A percentile compares a stretch with the other conserved stretches of the same genome.
phyloP scores from a whole-genome alignment of 2,329 filamentous ascomycete species.

The Whalleya microplaca region DNA sequence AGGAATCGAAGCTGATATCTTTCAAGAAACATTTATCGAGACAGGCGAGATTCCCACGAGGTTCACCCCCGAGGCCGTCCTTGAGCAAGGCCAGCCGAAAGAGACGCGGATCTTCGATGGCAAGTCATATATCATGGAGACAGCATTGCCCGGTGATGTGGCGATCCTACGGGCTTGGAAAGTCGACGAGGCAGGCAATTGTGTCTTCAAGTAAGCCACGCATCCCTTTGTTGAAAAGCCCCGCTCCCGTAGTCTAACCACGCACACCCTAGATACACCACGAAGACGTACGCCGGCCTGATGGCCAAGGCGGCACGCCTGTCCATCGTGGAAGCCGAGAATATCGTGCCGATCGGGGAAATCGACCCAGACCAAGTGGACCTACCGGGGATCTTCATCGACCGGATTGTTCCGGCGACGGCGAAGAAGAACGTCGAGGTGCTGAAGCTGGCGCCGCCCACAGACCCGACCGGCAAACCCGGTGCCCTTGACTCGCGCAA shows the following conservation, averaged over 20 bases:
- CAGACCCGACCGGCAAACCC: slow-evolving; percentile 44
- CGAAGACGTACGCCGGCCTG: slow-evolving; percentile 73
- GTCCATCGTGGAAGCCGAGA: slow-evolving; percentile 83
- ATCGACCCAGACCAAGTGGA: slow-evolving; percentile 77
- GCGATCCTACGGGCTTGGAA: slow-evolving; percentile 79
- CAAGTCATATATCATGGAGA: slow-evolving; percentile 76
- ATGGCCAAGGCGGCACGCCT: slow-evolving; percentile 81
- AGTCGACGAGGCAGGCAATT: slow-evolving; percentile 77
- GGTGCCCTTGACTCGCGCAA: slow-evolving; percentile 61
- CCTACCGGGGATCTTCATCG: slow-evolving; percentile 81
- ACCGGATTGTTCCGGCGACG: slow-evolving; percentile 77
- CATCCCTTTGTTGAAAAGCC: background rate
- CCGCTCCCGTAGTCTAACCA: background rate
- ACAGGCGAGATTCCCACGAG: slow-evolving; percentile 69
- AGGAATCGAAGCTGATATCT: background rate
- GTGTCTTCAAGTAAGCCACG: slow-evolving; percentile 67
- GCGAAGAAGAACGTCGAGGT: slow-evolving; percentile 74
- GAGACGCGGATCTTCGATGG: slow-evolving; percentile 76
- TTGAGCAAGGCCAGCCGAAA: slow-evolving; percentile 66
- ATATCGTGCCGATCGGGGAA: slow-evolving; percentile 76
- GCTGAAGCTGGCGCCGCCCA: slow-evolving; percentile 57
- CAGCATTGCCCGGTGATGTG: slow-evolving; percentile 74
- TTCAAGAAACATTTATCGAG: slow-evolving; percentile 65
- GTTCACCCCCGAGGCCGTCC: slow-evolving; percentile 60
- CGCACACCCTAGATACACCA: slow-evolving; percentile 59